Conservation (phyloP, 306 rosid genomes). For the peach (Prunus persica) region DNA sequence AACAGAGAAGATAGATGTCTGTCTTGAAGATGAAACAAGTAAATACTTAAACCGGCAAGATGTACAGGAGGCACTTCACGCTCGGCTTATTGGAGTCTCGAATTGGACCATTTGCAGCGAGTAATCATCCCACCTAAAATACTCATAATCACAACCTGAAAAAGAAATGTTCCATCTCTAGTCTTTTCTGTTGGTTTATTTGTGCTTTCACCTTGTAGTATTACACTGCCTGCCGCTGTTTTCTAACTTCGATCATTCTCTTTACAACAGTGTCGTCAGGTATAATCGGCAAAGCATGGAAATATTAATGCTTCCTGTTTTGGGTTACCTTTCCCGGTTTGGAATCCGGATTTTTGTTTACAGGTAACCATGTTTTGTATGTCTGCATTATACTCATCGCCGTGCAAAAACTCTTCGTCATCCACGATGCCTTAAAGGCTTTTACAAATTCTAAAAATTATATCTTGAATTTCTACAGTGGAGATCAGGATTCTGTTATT, state of each 20-base stretch:
- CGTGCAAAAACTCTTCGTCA: neutral
- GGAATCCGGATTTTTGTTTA: conserved; percentile 26
- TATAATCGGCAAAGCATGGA: conserved; percentile 24
- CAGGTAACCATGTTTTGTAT: conserved; percentile 10
- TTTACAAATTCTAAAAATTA: neutral
- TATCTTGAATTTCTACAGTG: neutral
- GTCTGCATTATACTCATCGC: neutral
- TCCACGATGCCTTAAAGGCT: neutral
- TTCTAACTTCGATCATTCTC: neutral
- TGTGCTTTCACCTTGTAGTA: neutral
- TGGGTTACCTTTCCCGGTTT: conserved; percentile 25
- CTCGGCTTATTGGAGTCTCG: conserved; percentile 48
- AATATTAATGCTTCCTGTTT: conserved; percentile 13
- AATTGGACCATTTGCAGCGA: conserved; percentile 52
- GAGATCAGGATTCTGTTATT: conserved; percentile 33
- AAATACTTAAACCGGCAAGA: conserved; percentile 58
- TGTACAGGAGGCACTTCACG: conserved; percentile 65
- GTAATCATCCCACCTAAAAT: conserved; percentile 24
- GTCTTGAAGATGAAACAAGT: conserved; percentile 51
- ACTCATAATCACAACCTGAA: neutral
- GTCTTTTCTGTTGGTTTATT: too few species aligned
- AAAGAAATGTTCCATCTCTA: neutral
- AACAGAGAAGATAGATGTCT: conserved; percentile 49
- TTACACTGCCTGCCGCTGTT: neutral
- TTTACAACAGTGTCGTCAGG: conserved; percentile 7